Evolutionary conservation across 2,329 filamentous ascomycete species (phyloP).

Genomic region (Aspergillus japonicus): DNA sequence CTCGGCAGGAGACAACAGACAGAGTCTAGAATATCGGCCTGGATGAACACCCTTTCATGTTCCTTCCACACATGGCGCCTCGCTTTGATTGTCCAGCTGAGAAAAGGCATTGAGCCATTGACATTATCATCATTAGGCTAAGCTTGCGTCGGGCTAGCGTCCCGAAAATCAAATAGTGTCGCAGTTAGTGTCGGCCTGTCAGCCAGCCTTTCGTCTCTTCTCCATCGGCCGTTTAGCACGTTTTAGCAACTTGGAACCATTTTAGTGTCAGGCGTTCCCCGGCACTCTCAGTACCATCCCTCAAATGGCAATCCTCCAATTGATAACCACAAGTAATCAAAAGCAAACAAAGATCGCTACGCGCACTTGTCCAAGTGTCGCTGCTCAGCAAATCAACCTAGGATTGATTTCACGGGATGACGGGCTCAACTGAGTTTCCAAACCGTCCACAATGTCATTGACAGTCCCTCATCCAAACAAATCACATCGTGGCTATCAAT

Average conservation of each 20-base stretch:
- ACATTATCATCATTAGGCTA: background rate
- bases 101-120: too few species aligned
- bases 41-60: background rate
- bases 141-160: background rate
- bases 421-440: background rate
- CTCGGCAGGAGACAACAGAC: background rate
- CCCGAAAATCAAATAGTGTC: background rate
- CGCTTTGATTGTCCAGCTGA: too few species aligned
- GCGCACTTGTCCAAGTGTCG: background rate
- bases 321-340: background rate
- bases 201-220: slow-evolving; percentile 6
- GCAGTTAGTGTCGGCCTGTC: slow-evolving; percentile 5
- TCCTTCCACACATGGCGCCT: background rate
- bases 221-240: background rate
- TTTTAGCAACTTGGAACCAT: background rate
- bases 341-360: background rate
- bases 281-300: background rate
- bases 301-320: background rate
- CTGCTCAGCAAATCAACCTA: background rate
- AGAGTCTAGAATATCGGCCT: background rate
- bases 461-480: too few species aligned
- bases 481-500: background rate
- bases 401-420: background rate
- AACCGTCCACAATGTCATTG: background rate
- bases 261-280: slow-evolving; percentile 5